These are phyloP conservation scores for Sedum album DNA, from an alignment of 164 flowering plant genomes.

Conservation along the genomic window DNA sequence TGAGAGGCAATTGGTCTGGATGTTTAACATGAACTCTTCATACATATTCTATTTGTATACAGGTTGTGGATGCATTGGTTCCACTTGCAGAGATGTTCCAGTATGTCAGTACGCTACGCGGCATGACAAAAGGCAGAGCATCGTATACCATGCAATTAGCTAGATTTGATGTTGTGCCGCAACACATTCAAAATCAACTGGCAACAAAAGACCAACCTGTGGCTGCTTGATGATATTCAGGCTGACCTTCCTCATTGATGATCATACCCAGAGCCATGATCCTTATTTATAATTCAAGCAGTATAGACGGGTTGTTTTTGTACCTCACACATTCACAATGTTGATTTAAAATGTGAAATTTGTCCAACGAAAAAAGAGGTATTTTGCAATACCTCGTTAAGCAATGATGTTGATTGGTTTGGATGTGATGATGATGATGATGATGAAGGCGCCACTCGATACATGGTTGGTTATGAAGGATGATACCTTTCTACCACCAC, in stretches of 20 bases:
- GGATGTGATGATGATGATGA: not conserved
- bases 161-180: conserved; percentile 76
- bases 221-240: conserved; percentile 56
- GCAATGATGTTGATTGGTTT: not conserved
- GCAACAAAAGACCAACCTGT: conserved; percentile 65
- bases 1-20: too few relatives aligned
- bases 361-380: not conserved
- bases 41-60: conserved; percentile 13
- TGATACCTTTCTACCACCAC: not conserved
- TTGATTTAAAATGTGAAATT: not conserved
- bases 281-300: not conserved
- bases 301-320: not conserved
- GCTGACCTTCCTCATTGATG: too few relatives aligned
- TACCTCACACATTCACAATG: not conserved
- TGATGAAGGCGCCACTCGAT: not conserved
- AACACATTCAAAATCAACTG: conserved; percentile 30
- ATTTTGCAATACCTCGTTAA: not conserved
- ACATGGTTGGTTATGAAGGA: not conserved
- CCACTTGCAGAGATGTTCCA: conserved; percentile 98
- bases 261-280: not conserved
- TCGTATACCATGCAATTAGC: conserved; percentile 93
- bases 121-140: conserved; percentile 96
- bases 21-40: not conserved
- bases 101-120: conserved; percentile 87
- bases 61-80: conserved; percentile 88